Conservation (phyloP, 805 yeast species). For the Teunomyces tritomae region DNA sequence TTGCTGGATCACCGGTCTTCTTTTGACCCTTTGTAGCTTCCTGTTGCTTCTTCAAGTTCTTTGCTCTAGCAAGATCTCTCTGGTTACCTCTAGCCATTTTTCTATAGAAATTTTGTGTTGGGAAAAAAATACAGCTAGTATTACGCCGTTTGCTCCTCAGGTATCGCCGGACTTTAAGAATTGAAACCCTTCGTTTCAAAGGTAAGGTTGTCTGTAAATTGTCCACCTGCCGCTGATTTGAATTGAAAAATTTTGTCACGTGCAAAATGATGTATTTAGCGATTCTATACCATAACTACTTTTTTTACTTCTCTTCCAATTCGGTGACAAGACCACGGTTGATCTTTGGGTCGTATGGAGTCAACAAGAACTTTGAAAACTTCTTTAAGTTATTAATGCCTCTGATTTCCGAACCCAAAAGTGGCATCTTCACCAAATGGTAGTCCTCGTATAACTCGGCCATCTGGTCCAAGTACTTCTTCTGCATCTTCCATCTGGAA, state of each 20-base stretch:
- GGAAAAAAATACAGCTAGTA: not conserved
- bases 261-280: not conserved
- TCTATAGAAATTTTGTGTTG: not conserved
- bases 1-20: constrained; percentile 76
- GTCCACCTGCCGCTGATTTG: not conserved
- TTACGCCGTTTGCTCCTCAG: not conserved
- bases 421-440: constrained; percentile 93
- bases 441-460: constrained; percentile 95
- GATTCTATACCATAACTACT: not conserved
- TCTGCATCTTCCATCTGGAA: constrained; percentile 94
- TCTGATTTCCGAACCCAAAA: constrained; percentile 91
- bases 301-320: constrained; percentile 45
- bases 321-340: constrained; percentile 54
- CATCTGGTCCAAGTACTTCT: constrained; percentile 91
- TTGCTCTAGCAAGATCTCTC: constrained; percentile 89
- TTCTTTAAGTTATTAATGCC: constrained; percentile 82
- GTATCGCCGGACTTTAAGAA: not conserved
- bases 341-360: constrained; percentile 70
- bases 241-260: constrained; percentile 1
- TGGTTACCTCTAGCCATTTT: constrained; percentile 95
- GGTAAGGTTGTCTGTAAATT: not conserved
- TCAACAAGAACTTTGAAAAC: constrained; percentile 77
- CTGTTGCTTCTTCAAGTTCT: constrained; percentile 77
- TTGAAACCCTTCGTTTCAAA: not conserved
- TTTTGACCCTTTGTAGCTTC: constrained; percentile 55